Conservation (phyloP, 345 rosid species). For the Atalantia buxifolia region DNA sequence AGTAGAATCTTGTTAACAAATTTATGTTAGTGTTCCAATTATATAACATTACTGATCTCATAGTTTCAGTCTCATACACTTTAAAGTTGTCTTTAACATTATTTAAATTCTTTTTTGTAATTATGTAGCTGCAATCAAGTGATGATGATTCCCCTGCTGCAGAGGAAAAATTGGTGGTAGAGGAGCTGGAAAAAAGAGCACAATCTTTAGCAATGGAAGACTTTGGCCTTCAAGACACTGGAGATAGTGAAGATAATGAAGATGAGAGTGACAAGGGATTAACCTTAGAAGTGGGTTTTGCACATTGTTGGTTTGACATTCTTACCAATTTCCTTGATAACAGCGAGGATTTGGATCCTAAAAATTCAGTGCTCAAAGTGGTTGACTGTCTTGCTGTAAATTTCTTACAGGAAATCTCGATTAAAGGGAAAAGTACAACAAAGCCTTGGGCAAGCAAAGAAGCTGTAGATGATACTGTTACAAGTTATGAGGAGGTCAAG, state of each 20-base stretch:
- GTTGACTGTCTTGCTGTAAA: background rate
- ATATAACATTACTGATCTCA: background rate
- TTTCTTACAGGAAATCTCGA: constrained; percentile 54
- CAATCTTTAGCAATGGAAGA: constrained; percentile 56
- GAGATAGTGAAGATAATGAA: background rate
- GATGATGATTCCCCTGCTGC: constrained; percentile 67
- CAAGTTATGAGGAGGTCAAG: constrained; percentile 50
- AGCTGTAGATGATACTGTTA: constrained; percentile 23
- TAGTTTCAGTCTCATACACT: background rate
- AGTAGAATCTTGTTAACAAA: background rate
- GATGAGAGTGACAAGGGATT: constrained; percentile 54
- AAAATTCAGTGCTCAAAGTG: background rate
- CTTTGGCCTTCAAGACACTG: constrained; percentile 57
- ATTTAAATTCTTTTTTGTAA: background rate
- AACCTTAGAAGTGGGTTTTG: constrained; percentile 53
- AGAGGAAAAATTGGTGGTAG: constrained; percentile 66
- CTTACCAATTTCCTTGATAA: background rate
- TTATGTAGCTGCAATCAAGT: constrained; percentile 59
- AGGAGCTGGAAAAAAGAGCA: constrained; percentile 48
- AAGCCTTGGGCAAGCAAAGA: constrained; percentile 28
- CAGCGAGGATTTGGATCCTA: background rate
- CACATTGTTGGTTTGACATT: constrained; percentile 9
- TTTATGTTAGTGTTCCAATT: background rate
- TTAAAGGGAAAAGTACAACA: constrained; percentile 28
- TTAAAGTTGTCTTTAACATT: background rate